Percentiles rank a stretch among this genome's conserved stretches.
Conservation (phyloP, 2,329 filamentous ascomycete genomes). For the Fusarium falciforme region DNA sequence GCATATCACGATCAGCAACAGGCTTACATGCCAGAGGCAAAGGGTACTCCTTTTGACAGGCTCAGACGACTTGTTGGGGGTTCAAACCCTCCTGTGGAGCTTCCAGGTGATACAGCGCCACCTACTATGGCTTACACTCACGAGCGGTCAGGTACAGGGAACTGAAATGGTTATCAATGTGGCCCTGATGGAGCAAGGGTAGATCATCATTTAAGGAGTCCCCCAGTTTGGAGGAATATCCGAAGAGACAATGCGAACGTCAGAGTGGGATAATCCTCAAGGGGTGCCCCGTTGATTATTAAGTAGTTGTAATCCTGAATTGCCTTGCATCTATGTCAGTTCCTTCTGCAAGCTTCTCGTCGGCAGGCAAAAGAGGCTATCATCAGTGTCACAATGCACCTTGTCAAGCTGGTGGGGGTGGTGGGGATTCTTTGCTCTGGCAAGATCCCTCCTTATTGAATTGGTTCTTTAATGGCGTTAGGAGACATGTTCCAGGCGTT, state of each 20-base stretch:
- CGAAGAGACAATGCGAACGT: background rate
- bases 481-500: background rate
- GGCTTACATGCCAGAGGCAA: background rate
- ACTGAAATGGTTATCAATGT: background rate
- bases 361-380: too few relatives aligned
- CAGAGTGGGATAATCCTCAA: background rate
- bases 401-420: background rate
- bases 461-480: background rate
- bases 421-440: background rate
- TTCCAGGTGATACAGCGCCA: background rate
- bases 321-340: too few relatives aligned
- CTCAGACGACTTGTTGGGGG: background rate
- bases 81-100: background rate
- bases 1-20: background rate
- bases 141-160: background rate
- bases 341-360: too few relatives aligned
- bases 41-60: background rate
- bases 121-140: background rate
- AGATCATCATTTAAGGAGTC: background rate
- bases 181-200: background rate
- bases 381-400: background rate
- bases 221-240: background rate
- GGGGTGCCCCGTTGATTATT: background rate
- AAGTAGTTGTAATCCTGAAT: too few relatives aligned
- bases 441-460: background rate